Base-by-base conservation (phyloP, 495 filamentous ascomycete species). In the Recurvomyces mirabilis region DNA sequence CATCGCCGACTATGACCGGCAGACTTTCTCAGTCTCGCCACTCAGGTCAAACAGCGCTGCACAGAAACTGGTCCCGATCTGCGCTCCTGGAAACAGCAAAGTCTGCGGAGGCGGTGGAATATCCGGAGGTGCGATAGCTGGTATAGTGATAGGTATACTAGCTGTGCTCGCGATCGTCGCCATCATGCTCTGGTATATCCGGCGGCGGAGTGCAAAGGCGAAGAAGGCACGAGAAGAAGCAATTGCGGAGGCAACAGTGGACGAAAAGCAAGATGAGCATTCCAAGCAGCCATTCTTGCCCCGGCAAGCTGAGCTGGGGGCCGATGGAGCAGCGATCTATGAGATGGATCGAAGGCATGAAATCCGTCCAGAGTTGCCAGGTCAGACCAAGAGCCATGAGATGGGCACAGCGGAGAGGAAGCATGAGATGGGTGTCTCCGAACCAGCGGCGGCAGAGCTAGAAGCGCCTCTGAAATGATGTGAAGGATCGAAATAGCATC, bases 1-100 rank as follows among this genome's bases (percentile, higher is more conserved):
- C 12, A 72, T 74, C n/a, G 72, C 70, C 14, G 73, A 77, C 46
- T 82, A 81, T 56, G 78, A 82, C 39, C 66, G 67, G 17, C 66
- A 65, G 17, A 68, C 56, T 19, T 81, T 82, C 51, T 79, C 51
- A 3, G 41, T 82, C 2, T 73, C 77, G 75, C 47, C 26, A 9
- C 9, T 30, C 26, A 30, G 9, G 9, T 9, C 9, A 9, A n/a
- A 9, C 9, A 30, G n/a, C 9, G 26, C 26, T 30, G 26, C 26
- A 9, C 26, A 30, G 26, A 30, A 30, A n/a, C 26, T 30, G 9
- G 26, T 30, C 9, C 26, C 26, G 26, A 30, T 30, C n/a, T 30
- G 26, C n/a, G 26, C 9, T 30, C 26, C 26, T n/a, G 26, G n/a
- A 9, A n/a, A 30, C 9, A 9, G 26, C n/a, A n/a, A n/a, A 30